These are phyloP conservation scores for Fusarium chaquense DNA, from an alignment of 2,329 filamentous ascomycete genomes.

Conservation along the genomic window DNA sequence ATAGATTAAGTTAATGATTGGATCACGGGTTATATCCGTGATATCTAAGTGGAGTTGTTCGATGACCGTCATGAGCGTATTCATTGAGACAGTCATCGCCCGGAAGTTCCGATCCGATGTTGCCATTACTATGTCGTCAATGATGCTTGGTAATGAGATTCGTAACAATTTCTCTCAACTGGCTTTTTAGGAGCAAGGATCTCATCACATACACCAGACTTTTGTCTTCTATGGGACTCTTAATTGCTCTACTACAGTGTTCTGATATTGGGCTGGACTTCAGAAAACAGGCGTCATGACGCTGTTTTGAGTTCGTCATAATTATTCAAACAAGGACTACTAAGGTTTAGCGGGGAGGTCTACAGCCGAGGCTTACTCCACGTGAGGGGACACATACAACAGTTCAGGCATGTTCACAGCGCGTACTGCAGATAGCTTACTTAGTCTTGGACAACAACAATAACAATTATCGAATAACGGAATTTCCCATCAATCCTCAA, in stretches of 20 bases:
- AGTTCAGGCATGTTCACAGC: background rate
- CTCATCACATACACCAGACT: background rate
- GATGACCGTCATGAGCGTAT: background rate
- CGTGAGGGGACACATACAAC: constrained; percentile 6
- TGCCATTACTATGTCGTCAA: background rate
- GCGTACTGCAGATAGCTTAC: background rate
- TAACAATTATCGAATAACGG: background rate
- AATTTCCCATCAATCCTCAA: accelerated
- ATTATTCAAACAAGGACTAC: background rate
- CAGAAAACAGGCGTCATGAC: background rate
- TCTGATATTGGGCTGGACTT: background rate
- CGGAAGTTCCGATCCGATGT: background rate
- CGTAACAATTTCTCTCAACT: background rate
- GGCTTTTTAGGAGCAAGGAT: accelerated
- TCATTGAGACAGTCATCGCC: background rate
- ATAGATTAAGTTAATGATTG: background rate
- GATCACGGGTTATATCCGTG: background rate
- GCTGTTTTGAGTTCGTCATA: background rate
- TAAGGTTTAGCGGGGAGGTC: background rate
- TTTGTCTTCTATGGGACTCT: too few species aligned
- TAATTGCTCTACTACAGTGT: too few species aligned
- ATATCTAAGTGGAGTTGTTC: background rate
- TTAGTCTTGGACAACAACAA: accelerated
- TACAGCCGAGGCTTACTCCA: constrained; percentile 12
- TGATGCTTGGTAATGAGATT: background rate